These are phyloP conservation scores for Globisporangium parvum DNA, from an alignment of 352 stramenopile genomes.

Conservation along the genomic window DNA sequence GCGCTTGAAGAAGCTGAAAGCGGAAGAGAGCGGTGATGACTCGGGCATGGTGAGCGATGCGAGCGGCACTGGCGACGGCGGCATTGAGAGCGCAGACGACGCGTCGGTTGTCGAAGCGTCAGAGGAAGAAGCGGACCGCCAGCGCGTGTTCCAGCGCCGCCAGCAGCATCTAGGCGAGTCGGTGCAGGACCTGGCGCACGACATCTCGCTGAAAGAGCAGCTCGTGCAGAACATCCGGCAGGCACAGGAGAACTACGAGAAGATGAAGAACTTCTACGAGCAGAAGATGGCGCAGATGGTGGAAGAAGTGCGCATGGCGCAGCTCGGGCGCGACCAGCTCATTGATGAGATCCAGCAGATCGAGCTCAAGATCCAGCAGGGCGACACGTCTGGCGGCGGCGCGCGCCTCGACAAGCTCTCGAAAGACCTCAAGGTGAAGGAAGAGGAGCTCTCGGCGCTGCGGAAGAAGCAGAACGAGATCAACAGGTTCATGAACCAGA, in stretches of 20 bases:
- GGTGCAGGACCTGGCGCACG: constrained; percentile 69
- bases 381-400: constrained; percentile 42
- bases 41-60: constrained; percentile 10
- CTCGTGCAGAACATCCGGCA: constrained; percentile 75
- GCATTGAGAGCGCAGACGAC: constrained; percentile 28
- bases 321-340: constrained; percentile 63
- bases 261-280: constrained; percentile 80
- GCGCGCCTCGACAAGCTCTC: constrained; percentile 60
- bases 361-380: constrained; percentile 58
- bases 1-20: constrained; percentile 66
- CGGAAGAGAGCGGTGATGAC: constrained; percentile 43
- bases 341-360: constrained; percentile 73
- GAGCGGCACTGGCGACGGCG: constrained; percentile 5
- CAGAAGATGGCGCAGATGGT: constrained; percentile 80
- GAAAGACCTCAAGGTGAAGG: constrained; percentile 73
- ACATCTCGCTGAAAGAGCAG: constrained; percentile 85
- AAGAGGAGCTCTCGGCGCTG: constrained; percentile 58
- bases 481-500: constrained; percentile 73
- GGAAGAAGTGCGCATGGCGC: constrained; percentile 55
- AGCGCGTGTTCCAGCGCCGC: constrained; percentile 78
- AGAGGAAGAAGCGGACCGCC: constrained; percentile 67
- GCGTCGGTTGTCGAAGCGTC: constrained; percentile 29
- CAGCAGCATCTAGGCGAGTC: constrained; percentile 76
- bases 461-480: constrained; percentile 83
- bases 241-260: constrained; percentile 78